A percentile compares a stretch with the other conserved stretches of the same genome.
These are phyloP conservation scores for Gymnopilus junonius DNA, from an alignment of 768 basidiomycete species.

Conservation along the genomic window DNA sequence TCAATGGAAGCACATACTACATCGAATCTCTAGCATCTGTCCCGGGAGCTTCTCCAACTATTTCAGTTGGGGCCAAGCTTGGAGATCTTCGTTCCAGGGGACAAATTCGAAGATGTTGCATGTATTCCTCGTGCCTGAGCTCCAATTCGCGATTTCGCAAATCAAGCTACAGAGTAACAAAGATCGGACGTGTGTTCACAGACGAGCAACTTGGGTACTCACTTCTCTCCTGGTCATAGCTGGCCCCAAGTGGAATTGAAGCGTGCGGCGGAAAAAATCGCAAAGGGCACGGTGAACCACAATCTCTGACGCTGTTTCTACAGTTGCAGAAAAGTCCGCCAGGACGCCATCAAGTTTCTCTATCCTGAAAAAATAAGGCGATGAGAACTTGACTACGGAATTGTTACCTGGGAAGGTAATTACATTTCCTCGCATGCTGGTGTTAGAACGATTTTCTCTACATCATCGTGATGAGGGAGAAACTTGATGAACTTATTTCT, in stretches of 20 bases:
- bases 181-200: not conserved
- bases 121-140: not conserved
- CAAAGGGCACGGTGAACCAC: not conserved
- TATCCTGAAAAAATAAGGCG: not conserved
- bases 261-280: conserved; percentile 4
- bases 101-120: not conserved
- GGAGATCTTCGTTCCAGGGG: not conserved
- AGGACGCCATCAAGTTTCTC: not conserved
- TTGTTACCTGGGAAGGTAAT: not conserved
- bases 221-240: conserved; percentile 9
- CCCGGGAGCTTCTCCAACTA: not conserved
- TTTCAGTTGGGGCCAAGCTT: not conserved
- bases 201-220: not conserved
- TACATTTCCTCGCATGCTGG: not conserved
- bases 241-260: not conserved
- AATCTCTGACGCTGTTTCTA: not conserved
- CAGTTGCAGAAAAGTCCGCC: not conserved
- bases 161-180: not conserved
- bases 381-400: not conserved
- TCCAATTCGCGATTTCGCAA: not conserved
- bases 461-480: not conserved
- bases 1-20: conserved; percentile 15
- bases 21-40: conserved; percentile 11
- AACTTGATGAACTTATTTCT: conserved; percentile 3
- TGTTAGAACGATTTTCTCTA: not conserved